Percentiles rank a stretch among this genome's conserved stretches.
phyloP scores from a whole-genome alignment of 768 basidiomycete species.

The Cystoderma amianthinum region DNA sequence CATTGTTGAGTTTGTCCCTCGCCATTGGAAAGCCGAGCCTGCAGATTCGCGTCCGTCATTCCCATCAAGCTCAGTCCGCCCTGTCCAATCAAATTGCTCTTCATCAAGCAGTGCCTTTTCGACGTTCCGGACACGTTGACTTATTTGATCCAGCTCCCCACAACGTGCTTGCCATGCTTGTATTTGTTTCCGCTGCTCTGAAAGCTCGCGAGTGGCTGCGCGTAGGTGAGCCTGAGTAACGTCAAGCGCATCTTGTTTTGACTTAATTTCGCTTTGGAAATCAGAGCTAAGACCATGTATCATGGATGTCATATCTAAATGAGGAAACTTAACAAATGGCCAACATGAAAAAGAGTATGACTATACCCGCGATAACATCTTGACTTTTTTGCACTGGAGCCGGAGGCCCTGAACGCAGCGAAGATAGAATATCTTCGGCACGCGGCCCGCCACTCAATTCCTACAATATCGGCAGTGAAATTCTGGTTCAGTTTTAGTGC shows the following conservation, averaged over 20 bases:
- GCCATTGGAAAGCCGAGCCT: slow-evolving; percentile 65
- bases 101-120: slow-evolving; percentile 74
- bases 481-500: background rate
- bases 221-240: slow-evolving; percentile 83
- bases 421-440: slow-evolving; percentile 75
- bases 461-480: slow-evolving; percentile 23
- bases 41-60: slow-evolving; percentile 30
- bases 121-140: slow-evolving; percentile 78
- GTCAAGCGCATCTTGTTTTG: slow-evolving; percentile 84
- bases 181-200: slow-evolving; percentile 85
- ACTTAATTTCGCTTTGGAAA: slow-evolving; percentile 77
- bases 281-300: slow-evolving; percentile 73
- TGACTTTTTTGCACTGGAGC: slow-evolving; percentile 83
- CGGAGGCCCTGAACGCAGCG: slow-evolving; percentile 65
- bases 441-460: slow-evolving; percentile 65
- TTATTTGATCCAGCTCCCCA: slow-evolving; percentile 73
- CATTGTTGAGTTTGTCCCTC: slow-evolving; percentile 63
- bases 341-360: no score
- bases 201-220: slow-evolving; percentile 83
- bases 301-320: slow-evolving; percentile 84
- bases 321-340: no score
- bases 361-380: slow-evolving; percentile 72
- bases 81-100: slow-evolving; percentile 85
- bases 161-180: slow-evolving; percentile 67
- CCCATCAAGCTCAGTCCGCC: slow-evolving; percentile 46